phyloP scores from a whole-genome alignment of 192 early-diverging fungal species.

The Backusella westeae region DNA sequence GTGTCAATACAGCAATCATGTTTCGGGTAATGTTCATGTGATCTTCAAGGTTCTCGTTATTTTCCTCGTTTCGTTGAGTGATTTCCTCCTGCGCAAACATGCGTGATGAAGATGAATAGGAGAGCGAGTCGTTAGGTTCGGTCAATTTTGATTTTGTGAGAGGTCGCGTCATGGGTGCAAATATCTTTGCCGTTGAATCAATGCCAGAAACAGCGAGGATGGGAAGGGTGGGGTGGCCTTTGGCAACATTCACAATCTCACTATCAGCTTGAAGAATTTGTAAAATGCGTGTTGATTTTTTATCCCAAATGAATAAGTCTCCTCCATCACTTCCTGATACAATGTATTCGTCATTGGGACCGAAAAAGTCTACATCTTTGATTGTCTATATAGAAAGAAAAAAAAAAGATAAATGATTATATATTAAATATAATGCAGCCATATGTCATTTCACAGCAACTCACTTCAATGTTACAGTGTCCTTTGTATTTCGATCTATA shows the following conservation, averaged over 20 bases:
- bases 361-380: constrained; percentile 77
- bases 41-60: constrained; percentile 8
- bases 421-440: neutral
- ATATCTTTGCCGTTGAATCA: constrained; percentile 71
- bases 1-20: neutral
- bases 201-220: constrained; percentile 66
- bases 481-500: constrained; percentile 19
- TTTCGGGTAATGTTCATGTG: neutral
- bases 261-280: constrained; percentile 67
- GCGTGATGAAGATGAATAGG: neutral
- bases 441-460: neutral
- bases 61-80: neutral
- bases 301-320: constrained; percentile 65
- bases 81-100: constrained; percentile 11
- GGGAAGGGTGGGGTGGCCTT: constrained; percentile 57
- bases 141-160: neutral
- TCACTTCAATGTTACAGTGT: constrained; percentile 32
- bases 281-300: constrained; percentile 51
- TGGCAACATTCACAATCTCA: constrained; percentile 52
- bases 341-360: constrained; percentile 62
- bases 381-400: constrained; percentile 50
- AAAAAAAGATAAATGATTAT: constrained; percentile 23
- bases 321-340: constrained; percentile 82
- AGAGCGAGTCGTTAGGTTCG: neutral
- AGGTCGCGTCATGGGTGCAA: constrained; percentile 42